Percentiles rank a stretch among this genome's conserved stretches.
These are phyloP conservation scores for Calonectria henricotiae DNA, from an alignment of 2,329 filamentous ascomycete species.

Conservation along the genomic window DNA sequence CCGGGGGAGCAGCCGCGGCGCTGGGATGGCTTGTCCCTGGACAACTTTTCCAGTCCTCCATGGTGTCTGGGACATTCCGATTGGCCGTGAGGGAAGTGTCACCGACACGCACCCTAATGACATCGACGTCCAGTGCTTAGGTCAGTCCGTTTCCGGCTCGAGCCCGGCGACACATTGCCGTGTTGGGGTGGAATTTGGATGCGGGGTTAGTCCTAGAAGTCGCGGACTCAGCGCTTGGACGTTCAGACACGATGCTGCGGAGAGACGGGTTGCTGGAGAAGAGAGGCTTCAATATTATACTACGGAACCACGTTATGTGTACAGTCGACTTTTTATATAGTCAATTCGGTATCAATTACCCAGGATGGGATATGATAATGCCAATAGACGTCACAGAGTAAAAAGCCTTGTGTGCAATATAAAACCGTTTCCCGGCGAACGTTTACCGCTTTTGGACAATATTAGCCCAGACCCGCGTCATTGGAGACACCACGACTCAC, in stretches of 20 bases:
- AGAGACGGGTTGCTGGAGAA: background rate
- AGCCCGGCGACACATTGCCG: constrained; percentile 23
- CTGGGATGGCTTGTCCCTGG: background rate
- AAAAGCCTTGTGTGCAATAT: background rate
- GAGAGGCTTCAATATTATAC: background rate
- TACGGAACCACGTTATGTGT: too few relatives aligned
- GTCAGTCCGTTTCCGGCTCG: background rate
- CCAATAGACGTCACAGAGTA: too few relatives aligned
- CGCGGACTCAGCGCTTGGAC: background rate
- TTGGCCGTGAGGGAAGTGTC: constrained; percentile 7
- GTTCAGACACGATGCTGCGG: background rate
- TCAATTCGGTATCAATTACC: too few relatives aligned
- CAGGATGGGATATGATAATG: too few relatives aligned
- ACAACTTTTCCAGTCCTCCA: background rate
- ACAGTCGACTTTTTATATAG: too few relatives aligned
- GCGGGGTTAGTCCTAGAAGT: background rate
- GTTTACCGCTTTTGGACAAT: constrained; percentile 15
- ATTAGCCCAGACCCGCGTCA: background rate
- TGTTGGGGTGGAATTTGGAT: background rate
- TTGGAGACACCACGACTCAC: background rate
- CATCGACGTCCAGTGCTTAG: background rate
- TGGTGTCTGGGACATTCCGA: background rate
- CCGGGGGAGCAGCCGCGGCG: background rate
- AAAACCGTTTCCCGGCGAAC: background rate
- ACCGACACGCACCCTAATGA: background rate